These are phyloP conservation scores for Biancaea sappan DNA, from an alignment of 306 rosid genomes.

Conservation along the genomic window DNA sequence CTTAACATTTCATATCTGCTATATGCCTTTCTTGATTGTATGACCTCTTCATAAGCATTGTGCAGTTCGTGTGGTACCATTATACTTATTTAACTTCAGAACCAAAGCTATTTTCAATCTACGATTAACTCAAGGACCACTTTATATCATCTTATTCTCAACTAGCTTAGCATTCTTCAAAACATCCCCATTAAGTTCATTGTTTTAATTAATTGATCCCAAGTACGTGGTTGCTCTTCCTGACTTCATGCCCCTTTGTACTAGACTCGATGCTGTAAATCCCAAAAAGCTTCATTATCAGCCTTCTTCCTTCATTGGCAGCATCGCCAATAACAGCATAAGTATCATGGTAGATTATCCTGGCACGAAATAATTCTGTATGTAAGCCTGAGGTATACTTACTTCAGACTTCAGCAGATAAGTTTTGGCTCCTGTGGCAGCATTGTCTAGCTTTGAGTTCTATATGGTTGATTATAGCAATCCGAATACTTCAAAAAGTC, in stretches of 20 bases:
- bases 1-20: not conserved
- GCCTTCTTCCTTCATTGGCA: not conserved
- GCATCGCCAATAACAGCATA: not conserved
- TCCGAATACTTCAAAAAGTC: not conserved
- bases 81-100: not conserved
- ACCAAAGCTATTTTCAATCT: not conserved
- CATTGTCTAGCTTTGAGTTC: not conserved
- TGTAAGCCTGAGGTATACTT: not conserved
- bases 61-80: not conserved
- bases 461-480: not conserved
- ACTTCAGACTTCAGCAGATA: not conserved
- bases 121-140: not conserved
- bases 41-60: not conserved
- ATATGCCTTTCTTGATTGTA: not conserved
- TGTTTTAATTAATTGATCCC: not conserved
- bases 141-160: not conserved
- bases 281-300: not conserved
- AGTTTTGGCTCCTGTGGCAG: not conserved
- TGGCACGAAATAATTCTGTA: not conserved
- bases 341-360: not conserved
- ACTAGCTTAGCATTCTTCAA: not conserved
- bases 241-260: no score
- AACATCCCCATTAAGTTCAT: not conserved
- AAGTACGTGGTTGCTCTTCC: not conserved
- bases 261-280: not conserved